These are phyloP conservation scores for Trichoderma sp. DNA, from an alignment of 2,329 filamentous ascomycete genomes.

Conservation along the genomic window DNA sequence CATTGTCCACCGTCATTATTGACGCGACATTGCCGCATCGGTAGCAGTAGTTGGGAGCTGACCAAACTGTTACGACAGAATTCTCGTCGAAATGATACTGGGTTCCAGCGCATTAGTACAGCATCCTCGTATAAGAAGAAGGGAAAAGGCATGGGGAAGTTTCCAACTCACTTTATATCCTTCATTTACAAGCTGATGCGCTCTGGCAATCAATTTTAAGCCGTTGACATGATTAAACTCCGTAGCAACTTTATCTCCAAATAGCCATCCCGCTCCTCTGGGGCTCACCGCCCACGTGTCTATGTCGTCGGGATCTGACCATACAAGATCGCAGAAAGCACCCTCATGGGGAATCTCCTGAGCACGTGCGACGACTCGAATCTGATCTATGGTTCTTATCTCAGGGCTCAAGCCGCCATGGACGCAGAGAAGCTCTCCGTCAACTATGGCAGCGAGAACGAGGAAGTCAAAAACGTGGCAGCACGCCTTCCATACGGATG, in stretches of 20 bases:
- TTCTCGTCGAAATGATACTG: conserved; percentile 93
- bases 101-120: background rate
- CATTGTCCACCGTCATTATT: conserved; percentile 88
- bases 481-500: conserved; percentile 99
- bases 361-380: conserved; percentile 96
- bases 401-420: conserved; percentile 88
- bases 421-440: conserved; percentile 97
- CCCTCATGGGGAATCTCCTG: conserved; percentile 98
- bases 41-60: conserved; percentile 94
- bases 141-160: background rate
- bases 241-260: conserved; percentile 94
- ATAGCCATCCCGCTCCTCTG: conserved; percentile 94
- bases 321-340: conserved; percentile 96
- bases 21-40: conserved; percentile 95
- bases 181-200: conserved; percentile 98
- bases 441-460: conserved; percentile 94
- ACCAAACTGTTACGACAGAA: conserved; percentile 98
- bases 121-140: background rate
- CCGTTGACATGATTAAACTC: conserved; percentile 98
- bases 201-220: conserved; percentile 91
- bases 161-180: conserved; percentile 78
- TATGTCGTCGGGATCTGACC: conserved; percentile 96
- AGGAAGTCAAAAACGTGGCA: conserved; percentile 99
- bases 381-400: conserved; percentile 98
- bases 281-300: conserved; percentile 96